Base-by-base conservation (phyloP, 1,139 yeast species). In the Taphrina sp. region DNA sequence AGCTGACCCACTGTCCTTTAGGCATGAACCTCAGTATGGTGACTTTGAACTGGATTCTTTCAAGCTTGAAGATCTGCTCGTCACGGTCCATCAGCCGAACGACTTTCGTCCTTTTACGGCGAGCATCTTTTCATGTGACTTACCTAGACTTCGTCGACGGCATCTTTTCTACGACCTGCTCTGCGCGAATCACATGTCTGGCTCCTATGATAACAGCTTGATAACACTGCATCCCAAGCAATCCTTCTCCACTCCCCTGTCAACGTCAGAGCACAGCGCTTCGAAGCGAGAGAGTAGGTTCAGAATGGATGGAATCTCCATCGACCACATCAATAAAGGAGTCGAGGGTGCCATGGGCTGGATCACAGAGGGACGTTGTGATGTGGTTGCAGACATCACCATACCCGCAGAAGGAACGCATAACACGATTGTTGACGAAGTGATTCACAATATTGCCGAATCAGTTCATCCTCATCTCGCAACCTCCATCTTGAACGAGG, bases 281-380 rank as follows among this genome's bases (percentile, higher is more conserved):
- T 80, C 85, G 80, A 78, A 79, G 62, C 75, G 84, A 58, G 80
- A 86, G 23, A 89, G 95, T 2, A 75, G 96, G 44, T 75, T 87
- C 60, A 73, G 97, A 58, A 84, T 90, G 41, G 97, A 92, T 66
- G 82, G 88, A 16, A 78, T 92, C 53, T 83, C 82, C 64, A 79
- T 92, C 38, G 95, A 90, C 64, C 98, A 92, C 70, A 72, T 92
- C 61, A 92, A 92, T 66, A 78, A 86, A 1, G 97, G 97, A 0
- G 76, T 87, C 53, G 83, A 83, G 14, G 98, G 98, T 0, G 96
- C 97, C 3, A 87, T 92, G 70, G 96, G 97, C 1, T 92, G 98
- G 98, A 90, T 92, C 57, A 82, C 88, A 5, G 77, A 79, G 60
- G 98, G 98, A 5, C 81, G 81, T 58, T 97, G 90, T 19, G 96